Conservation (phyloP, 2,329 filamentous ascomycete genomes). For the Sporothrix euskadiensis region DNA sequence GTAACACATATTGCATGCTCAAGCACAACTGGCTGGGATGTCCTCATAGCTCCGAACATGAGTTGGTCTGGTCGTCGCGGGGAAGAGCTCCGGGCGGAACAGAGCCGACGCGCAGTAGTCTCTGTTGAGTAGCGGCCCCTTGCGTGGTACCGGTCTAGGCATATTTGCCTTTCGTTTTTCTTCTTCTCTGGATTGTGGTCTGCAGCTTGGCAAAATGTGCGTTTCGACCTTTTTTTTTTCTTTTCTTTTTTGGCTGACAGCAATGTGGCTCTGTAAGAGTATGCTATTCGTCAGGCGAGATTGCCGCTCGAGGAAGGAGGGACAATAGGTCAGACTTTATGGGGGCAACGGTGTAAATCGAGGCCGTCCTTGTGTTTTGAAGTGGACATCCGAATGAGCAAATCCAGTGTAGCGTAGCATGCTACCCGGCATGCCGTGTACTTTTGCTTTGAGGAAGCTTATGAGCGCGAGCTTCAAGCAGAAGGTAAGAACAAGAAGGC, state of each 20-base stretch:
- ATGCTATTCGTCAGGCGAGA: neutral
- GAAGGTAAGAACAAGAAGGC: neutral
- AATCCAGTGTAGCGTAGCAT: no score
- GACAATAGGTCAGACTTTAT: neutral
- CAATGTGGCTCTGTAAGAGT: neutral
- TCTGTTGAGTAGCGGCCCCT: neutral
- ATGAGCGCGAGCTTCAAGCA: no score
- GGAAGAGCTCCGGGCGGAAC: conserved; percentile 25
- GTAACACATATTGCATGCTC: conserved; percentile 20
- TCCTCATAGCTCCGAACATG: neutral
- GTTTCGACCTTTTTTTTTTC: neutral
- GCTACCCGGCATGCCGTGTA: neutral
- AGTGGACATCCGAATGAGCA: neutral
- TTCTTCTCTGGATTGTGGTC: neutral
- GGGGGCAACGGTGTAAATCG: neutral
- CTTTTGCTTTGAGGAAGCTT: neutral
- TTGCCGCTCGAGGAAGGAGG: neutral
- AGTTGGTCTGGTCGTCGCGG: conserved; percentile 19
- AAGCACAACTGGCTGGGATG: conserved; percentile 3
- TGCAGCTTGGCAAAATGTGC: neutral
- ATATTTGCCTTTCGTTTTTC: neutral
- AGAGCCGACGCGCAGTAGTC: conserved; percentile 14
- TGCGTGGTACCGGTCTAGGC: neutral
- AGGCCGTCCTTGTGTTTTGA: neutral
- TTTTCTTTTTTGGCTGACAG: no score